These are phyloP conservation scores for Pleurotus ostreatus DNA, from an alignment of 768 basidiomycete species.

Conservation along the genomic window DNA sequence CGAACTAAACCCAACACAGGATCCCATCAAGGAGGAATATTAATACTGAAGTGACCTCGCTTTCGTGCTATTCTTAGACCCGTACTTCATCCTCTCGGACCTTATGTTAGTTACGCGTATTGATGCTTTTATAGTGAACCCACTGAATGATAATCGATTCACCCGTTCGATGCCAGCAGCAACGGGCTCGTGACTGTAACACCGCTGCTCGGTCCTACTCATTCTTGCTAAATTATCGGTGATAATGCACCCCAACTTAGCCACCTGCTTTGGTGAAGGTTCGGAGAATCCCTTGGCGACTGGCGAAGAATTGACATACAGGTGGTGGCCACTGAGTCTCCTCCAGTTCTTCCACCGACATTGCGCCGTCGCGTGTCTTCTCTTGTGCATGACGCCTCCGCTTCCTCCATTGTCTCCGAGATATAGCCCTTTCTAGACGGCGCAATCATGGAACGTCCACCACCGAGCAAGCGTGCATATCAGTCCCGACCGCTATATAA, in stretches of 20 bases:
- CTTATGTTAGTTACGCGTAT: conserved; percentile 1
- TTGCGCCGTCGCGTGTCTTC: not conserved
- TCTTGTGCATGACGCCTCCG: not conserved
- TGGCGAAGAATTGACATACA: not conserved
- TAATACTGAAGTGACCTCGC: not conserved
- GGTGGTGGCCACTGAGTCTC: too few species aligned
- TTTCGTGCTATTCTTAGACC: not conserved
- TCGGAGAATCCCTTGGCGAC: conserved; percentile 7
- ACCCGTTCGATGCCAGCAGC: too few species aligned
- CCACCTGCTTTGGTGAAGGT: not conserved
- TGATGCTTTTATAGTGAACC: conserved; percentile 4
- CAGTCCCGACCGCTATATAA: not conserved
- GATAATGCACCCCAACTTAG: too few species aligned
- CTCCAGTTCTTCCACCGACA: not conserved
- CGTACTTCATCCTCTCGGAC: not conserved
- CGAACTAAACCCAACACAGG: not conserved
- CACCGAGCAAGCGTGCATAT: too few species aligned
- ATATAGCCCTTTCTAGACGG: conserved; percentile 8
- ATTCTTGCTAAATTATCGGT: too few species aligned
- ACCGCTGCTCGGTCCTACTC: too few species aligned
- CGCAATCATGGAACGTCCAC: not conserved
- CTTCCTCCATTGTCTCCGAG: not conserved
- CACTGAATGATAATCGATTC: not conserved
- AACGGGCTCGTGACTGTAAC: too few species aligned
- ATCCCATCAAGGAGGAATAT: not conserved